Evolutionary conservation across 2,329 filamentous ascomycete species (phyloP).

Genomic region (Nemania serpens): DNA sequence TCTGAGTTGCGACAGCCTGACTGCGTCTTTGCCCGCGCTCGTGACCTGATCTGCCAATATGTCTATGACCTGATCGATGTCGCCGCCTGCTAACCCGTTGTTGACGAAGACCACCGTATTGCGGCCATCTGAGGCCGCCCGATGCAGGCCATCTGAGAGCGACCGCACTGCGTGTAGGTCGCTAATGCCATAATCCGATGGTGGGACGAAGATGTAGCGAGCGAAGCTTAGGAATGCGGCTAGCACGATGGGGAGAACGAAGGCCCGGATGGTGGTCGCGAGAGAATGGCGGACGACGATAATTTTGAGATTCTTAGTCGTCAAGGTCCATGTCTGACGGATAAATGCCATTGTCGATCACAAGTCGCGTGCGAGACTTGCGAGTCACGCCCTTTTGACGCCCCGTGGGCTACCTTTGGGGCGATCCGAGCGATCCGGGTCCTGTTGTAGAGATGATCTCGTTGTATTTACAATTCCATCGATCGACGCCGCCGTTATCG

Average conservation of each 20-base stretch:
- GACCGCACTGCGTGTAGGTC: constrained; percentile 63
- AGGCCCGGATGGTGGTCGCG: constrained; percentile 59
- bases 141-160: constrained; percentile 65
- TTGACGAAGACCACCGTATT: constrained; percentile 79
- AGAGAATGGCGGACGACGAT: constrained; percentile 58
- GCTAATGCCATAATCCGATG: constrained; percentile 76
- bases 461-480: constrained; percentile 22
- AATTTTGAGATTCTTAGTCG: constrained; percentile 65
- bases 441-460: constrained; percentile 1
- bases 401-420: background rate
- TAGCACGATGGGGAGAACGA: constrained; percentile 63
- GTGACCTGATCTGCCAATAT: constrained; percentile 62
- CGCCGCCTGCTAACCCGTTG: constrained; percentile 69
- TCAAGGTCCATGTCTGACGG: constrained; percentile 64
- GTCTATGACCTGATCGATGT: constrained; percentile 73
- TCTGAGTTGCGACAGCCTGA: constrained; percentile 58
- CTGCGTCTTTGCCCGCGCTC: constrained; percentile 58
- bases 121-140: constrained; percentile 59
- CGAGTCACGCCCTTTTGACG: constrained; percentile 8
- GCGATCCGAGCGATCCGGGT: constrained; percentile 22
- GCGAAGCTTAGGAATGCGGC: constrained; percentile 70
- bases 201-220: constrained; percentile 81
- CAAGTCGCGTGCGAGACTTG: background rate
- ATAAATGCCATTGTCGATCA: constrained; percentile 54
- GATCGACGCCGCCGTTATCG: constrained; percentile 1